Base-by-base conservation (phyloP, 331 rosid species). In the Rhamnella rubrinervis region DNA sequence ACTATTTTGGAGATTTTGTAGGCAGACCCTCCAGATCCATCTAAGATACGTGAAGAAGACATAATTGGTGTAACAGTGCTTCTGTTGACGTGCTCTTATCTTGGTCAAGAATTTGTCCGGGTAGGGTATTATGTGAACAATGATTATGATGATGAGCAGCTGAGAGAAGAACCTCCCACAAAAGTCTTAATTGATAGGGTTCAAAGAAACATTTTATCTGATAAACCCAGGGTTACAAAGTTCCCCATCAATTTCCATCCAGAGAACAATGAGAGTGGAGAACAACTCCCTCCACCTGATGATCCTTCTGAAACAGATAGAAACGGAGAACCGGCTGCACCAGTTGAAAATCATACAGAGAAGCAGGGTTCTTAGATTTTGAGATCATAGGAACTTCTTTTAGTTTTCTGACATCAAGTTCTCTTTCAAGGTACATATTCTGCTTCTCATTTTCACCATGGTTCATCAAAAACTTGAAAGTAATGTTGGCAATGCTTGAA, bases 161-260 rank as follows among this genome's bases (percentile, higher is more conserved):
- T 89, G 35, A 88, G 96, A 62, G 98, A 93, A 81, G 97, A 93
- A 67, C 97, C 98, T 66, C 96, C 96, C 1, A 41, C 93, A 0
- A 93, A 93, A 79, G 92, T 86, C 79, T 46, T 86, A 65, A 28
- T 87, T 46, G 97, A 86, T 59, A 88, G 75, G 89, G 89, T 93
- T 67, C 95, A 90, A 66, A 88, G 98, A 78, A 93, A 93, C 82
- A 93, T 93, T 72, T 81, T 93, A 68, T 79, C 96, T 39, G 96
- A 93, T 74, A 91, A 93, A 73, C 98, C 98, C 1, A 87, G 98
- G 77, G 97, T 91, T 53, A 91, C 97, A 8, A 91, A 91, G 75
- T 91, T 93, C 72, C 98, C 97, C 37, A 84, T 93, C 85, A 93
- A 93, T 83, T 93, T 93, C 71, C 97, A 91, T 61, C 97, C 97